Percentiles rank a stretch among this genome's conserved stretches.
These are phyloP conservation scores for Flaveria trinervia DNA, from an alignment of 129 eudicot species.

Conservation along the genomic window DNA sequence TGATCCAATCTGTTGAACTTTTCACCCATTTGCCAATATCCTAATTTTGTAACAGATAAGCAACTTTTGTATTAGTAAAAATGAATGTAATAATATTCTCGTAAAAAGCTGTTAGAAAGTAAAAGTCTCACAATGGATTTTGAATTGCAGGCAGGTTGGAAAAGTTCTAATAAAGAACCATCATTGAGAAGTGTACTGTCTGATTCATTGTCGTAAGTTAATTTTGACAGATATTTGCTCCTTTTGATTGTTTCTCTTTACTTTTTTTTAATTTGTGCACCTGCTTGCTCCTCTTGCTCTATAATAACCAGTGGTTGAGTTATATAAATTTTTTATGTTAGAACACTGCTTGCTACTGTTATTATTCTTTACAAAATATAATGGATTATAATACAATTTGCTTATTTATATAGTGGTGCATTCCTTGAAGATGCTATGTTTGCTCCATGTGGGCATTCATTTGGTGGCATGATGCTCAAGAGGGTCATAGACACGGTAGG, in stretches of 20 bases:
- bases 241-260: not conserved
- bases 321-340: not conserved
- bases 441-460: slow-evolving; percentile 96
- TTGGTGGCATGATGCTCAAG: slow-evolving; percentile 94
- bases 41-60: not conserved
- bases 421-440: slow-evolving; percentile 97
- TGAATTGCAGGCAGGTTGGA: slow-evolving; percentile 67
- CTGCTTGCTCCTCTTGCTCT: slow-evolving; percentile 2
- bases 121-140: slow-evolving; percentile 38
- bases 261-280: not conserved
- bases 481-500: slow-evolving; percentile 79
- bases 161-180: slow-evolving; percentile 60
- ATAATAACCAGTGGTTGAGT: not conserved
- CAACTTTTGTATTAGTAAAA: not conserved
- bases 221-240: not conserved
- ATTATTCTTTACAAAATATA: too few relatives aligned
- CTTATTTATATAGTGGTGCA: slow-evolving; percentile 56
- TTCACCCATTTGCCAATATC: slow-evolving; percentile 19
- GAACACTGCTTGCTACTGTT: too few relatives aligned
- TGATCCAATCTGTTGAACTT: slow-evolving; percentile 5
- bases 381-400: not conserved
- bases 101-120: not conserved
- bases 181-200: slow-evolving; percentile 92
- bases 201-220: slow-evolving; percentile 85
- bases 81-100: not conserved